phyloP scores from a whole-genome alignment of 371 early-diverging fungal genomes.

The Chytridium lagenaria region DNA sequence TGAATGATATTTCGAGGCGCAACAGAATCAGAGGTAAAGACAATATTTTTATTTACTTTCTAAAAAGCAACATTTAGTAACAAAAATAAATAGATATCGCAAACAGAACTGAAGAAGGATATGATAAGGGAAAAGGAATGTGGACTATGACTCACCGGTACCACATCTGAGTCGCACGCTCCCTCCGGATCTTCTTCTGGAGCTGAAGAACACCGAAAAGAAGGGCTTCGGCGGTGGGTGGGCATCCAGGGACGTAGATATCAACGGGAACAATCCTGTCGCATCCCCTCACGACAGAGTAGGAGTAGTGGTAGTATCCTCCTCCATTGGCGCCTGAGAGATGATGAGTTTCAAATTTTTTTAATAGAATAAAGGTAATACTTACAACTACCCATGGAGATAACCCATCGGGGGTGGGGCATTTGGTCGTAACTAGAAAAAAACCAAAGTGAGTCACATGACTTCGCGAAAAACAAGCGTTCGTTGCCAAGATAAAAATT shows the following conservation, averaged over 20 bases:
- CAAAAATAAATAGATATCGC: too few relatives aligned
- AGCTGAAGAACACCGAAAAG: constrained; percentile 96
- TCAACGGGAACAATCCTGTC: constrained; percentile 92
- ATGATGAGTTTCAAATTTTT: constrained; percentile 6
- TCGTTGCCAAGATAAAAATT: too few relatives aligned
- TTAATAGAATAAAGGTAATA: not conserved
- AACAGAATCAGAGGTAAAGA: too few relatives aligned
- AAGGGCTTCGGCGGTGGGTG: constrained; percentile 94
- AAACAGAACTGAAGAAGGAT: too few relatives aligned
- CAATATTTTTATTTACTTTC: too few relatives aligned
- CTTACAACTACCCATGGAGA: constrained; percentile 95
- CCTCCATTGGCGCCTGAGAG: constrained; percentile 88
- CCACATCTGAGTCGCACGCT: constrained; percentile 69
- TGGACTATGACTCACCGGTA: too few relatives aligned
- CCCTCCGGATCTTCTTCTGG: constrained; percentile 95
- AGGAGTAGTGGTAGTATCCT: constrained; percentile 98
- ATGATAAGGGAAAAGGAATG: too few relatives aligned
- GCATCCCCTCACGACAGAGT: constrained; percentile 90
- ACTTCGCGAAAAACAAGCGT: too few relatives aligned
- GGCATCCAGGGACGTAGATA: constrained; percentile 98
- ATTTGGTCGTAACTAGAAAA: constrained; percentile 62
- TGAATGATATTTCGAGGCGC: too few relatives aligned
- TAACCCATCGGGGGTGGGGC: constrained; percentile 98
- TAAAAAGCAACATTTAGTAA: too few relatives aligned
- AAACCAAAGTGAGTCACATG: too few relatives aligned